Conservation (phyloP, 2,329 filamentous ascomycete species). For the Rhexocercosporidium sp. region DNA sequence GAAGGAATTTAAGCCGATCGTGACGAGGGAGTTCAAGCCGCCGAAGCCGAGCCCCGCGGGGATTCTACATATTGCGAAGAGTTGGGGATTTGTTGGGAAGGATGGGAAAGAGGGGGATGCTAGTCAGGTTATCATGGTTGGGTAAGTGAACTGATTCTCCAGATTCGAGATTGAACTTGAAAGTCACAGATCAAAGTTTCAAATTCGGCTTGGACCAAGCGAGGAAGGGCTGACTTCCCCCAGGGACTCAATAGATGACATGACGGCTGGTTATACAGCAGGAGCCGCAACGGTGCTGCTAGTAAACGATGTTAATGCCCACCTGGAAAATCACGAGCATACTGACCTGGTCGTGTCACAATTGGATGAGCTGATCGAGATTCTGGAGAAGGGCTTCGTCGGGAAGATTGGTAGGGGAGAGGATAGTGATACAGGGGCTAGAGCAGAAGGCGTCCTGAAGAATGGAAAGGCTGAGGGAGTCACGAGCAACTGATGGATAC, state of each 20-base stretch:
- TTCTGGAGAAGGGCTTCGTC: slow-evolving; percentile 77
- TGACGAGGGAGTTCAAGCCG: slow-evolving; percentile 81
- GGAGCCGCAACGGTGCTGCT: slow-evolving; percentile 92
- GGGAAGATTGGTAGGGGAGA: slow-evolving; percentile 46
- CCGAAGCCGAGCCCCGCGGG: slow-evolving; percentile 90
- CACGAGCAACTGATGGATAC: background rate
- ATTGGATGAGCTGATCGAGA: slow-evolving; percentile 76
- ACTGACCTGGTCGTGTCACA: slow-evolving; percentile 76
- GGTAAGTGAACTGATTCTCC: slow-evolving; percentile 41
- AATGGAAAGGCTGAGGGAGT: slow-evolving; percentile 27
- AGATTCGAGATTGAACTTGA: background rate
- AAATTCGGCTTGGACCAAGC: too few species aligned
- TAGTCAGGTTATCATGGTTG: slow-evolving; percentile 47
- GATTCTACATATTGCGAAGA: slow-evolving; percentile 81
- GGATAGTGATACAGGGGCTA: slow-evolving; percentile 31
- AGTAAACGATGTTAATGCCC: slow-evolving; percentile 78
- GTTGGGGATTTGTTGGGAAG: slow-evolving; percentile 69
- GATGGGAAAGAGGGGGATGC: slow-evolving; percentile 31
- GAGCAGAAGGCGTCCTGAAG: slow-evolving; percentile 30
- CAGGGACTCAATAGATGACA: slow-evolving; percentile 88
- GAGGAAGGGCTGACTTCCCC: slow-evolving; percentile 28
- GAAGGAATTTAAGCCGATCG: slow-evolving; percentile 74
- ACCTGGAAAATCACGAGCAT: slow-evolving; percentile 72
- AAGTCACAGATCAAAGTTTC: background rate
- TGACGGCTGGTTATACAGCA: slow-evolving; percentile 82